Conservation (phyloP, 768 basidiomycete genomes). For the Tephrocybe sp. region DNA sequence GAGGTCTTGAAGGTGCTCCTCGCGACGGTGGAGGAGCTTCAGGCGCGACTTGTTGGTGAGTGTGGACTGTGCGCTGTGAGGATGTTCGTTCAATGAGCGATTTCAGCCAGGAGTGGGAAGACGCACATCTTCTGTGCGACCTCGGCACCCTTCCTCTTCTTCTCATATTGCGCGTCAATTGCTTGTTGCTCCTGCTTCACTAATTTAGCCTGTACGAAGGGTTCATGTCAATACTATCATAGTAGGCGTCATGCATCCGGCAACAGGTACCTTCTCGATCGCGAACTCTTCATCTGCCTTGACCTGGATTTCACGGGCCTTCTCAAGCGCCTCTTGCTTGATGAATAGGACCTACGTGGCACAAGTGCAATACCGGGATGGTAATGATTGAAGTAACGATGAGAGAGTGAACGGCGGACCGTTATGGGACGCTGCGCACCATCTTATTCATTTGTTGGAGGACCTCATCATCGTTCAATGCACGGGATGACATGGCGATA, state of each 20-base stretch:
- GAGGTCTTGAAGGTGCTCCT: conserved; percentile 91
- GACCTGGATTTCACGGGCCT: conserved; percentile 93
- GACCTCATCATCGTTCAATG: conserved; percentile 94
- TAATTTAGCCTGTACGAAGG: conserved; percentile 75
- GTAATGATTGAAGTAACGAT: no score
- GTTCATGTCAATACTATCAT: neutral
- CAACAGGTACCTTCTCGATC: conserved; percentile 80
- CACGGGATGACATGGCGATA: conserved; percentile 67
- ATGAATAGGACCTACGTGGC: conserved; percentile 88
- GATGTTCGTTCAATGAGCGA: neutral
- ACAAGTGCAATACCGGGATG: no score
- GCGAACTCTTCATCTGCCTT: conserved; percentile 99
- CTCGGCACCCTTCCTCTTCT: conserved; percentile 93
- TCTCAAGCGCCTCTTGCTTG: conserved; percentile 97
- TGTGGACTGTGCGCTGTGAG: conserved; percentile 83
- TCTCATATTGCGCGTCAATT: conserved; percentile 93
- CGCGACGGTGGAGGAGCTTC: conserved; percentile 83
- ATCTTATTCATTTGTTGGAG: conserved; percentile 98
- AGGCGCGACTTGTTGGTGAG: conserved; percentile 96
- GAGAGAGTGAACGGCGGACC: no score
- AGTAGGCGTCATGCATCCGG: neutral
- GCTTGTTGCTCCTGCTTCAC: conserved; percentile 95
- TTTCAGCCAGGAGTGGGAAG: neutral
- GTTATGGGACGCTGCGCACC: conserved; percentile 65
- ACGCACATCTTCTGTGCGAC: conserved; percentile 92